Evolutionary conservation across 2,329 filamentous ascomycete species (phyloP), one percentile per base, ranked within the genome.

Genomic region (Corinectria fuckeliana): DNA sequence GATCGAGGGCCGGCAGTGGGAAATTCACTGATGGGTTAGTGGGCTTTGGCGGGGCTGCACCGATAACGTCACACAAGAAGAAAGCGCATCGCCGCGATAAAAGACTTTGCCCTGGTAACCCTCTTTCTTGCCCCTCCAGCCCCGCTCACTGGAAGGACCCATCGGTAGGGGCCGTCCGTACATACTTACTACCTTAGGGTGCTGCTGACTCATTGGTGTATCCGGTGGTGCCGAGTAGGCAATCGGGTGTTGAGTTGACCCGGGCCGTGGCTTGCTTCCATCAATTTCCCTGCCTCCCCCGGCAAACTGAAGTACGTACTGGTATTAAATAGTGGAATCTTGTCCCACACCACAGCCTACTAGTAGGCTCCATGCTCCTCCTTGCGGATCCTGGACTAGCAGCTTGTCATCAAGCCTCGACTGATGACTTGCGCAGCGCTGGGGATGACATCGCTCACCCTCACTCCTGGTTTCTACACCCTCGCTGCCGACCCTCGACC

Each of bases 21-120:
- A 70, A 70, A 66, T 67, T 70, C 51, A 30, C 26, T 49, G 50
- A 39, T 23, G 52, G 58, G 52, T 69, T 69, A 59, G 68, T 70
- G 69, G 68, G 68, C 50, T 60, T 50, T 67, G 66, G 68, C 69
- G 69, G 69, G 69, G 69, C 64, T 68, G 44, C 38, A 44, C 58
- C 58, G 65, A 70, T 70, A 70, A 70, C 67, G 69, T 71, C 69
- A 71, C 67, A 61, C 61, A 67, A 49, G 58, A 63, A 52, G 23
- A 16, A 42, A 36, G 32, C 32, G 21, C 25, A 28, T 28, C 14
- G 42, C n/a, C 16, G 56, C 58, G 63, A 67, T 66, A 65, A 69
- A 58, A 64, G 61, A 64, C 61, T 69, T 69, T 69, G 68, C 50
- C 51, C 52, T 55, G 34, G 38, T 44, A 41, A 52, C 56, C 58